Conservation (phyloP, 75 land plant genomes). For the Cupressus sempervirens region DNA sequence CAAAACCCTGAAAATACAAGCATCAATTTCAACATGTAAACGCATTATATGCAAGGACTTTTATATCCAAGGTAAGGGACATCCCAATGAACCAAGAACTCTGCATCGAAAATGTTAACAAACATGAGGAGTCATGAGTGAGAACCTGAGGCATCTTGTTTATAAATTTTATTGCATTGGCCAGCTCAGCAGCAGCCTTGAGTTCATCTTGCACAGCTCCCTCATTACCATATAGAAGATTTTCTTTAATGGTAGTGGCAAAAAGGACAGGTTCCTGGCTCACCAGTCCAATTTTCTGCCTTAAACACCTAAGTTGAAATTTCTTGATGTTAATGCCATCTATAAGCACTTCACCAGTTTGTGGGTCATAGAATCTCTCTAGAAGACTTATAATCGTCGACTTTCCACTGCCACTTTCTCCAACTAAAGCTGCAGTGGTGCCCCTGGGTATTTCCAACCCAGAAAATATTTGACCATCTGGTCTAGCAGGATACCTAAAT, state of each 20-base stretch:
- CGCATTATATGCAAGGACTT: background rate
- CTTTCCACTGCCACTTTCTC: slow-evolving; percentile 96
- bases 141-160: slow-evolving; percentile 77
- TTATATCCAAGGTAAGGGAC: background rate
- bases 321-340: slow-evolving; percentile 78
- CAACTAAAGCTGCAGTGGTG: slow-evolving; percentile 81
- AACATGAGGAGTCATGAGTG: background rate
- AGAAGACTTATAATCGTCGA: slow-evolving; percentile 90
- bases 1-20: slow-evolving; percentile 55
- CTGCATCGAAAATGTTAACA: background rate
- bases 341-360: slow-evolving; percentile 77
- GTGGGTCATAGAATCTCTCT: slow-evolving; percentile 96
- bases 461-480: slow-evolving; percentile 66
- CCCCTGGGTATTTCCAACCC: slow-evolving; percentile 70
- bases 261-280: slow-evolving; percentile 96
- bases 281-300: slow-evolving; percentile 85
- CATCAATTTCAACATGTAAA: background rate
- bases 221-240: slow-evolving; percentile 88
- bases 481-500: slow-evolving; percentile 83
- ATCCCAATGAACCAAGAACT: background rate
- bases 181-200: slow-evolving; percentile 66
- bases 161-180: slow-evolving; percentile 93
- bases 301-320: slow-evolving; percentile 79
- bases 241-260: slow-evolving; percentile 72
- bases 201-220: slow-evolving; percentile 81